Conservation (phyloP, 2,329 filamentous ascomycete species). For the Xylariaceae sp. region DNA sequence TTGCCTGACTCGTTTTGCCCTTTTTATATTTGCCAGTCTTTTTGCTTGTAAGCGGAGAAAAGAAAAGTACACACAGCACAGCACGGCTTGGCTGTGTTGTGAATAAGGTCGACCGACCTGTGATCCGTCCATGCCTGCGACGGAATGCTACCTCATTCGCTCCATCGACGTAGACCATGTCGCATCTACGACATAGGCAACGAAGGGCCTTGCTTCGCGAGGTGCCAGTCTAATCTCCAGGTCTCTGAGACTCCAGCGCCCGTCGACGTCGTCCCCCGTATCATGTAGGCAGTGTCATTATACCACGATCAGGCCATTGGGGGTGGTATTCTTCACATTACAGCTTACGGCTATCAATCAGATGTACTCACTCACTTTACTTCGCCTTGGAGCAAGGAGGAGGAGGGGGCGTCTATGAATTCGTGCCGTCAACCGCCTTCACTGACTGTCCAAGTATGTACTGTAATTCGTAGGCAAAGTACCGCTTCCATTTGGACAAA, state of each 20-base stretch:
- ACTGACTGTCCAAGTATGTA: no score
- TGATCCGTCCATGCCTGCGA: no score
- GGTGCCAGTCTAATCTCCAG: not conserved
- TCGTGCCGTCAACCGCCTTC: no score
- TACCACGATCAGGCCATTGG: not conserved
- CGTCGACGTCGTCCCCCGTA: not conserved
- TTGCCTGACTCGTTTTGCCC: constrained; percentile 10
- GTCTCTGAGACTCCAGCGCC: not conserved
- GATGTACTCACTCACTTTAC: not conserved
- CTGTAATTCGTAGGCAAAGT: no score
- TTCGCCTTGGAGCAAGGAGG: not conserved
- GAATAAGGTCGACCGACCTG: no score
- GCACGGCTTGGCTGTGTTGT: constrained; percentile 11
- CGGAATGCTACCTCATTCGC: no score
- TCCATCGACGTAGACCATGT: no score
- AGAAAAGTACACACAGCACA: not conserved
- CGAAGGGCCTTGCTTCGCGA: not conserved
- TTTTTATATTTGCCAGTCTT: not conserved
- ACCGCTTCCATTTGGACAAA: not conserved
- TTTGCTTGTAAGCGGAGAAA: constrained; percentile 6
- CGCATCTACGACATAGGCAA: no score
- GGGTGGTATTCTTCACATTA: not conserved
- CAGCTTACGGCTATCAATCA: not conserved
- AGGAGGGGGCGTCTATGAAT: not conserved
- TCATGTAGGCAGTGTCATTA: not conserved